These are phyloP conservation scores for Colletotrichum musicola DNA, from an alignment of 2,329 filamentous ascomycete species.

Conservation along the genomic window DNA sequence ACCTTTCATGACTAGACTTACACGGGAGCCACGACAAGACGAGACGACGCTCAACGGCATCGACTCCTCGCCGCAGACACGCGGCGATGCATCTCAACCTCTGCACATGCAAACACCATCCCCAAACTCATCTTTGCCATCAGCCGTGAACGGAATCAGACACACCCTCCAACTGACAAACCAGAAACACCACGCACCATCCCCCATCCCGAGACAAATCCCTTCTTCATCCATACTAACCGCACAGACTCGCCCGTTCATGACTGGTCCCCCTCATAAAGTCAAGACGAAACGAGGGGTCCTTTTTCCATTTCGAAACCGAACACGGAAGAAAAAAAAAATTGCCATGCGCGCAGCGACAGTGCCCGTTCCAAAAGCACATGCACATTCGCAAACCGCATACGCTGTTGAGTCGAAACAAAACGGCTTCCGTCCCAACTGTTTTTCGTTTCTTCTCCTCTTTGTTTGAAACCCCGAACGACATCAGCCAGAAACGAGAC, in stretches of 20 bases:
- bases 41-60: neutral
- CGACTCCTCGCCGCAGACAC: too few relatives aligned
- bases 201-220: neutral
- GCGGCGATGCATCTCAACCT: neutral
- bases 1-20: neutral
- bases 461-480: constrained; percentile 10
- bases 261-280: constrained; percentile 4
- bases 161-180: neutral
- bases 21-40: neutral
- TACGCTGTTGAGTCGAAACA: constrained; percentile 8
- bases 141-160: neutral
- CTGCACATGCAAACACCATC: neutral
- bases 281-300: constrained; percentile 1
- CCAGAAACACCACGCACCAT: neutral
- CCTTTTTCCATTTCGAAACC: neutral
- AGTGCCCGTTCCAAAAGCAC: too few relatives aligned
- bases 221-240: neutral
- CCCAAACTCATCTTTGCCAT: neutral
- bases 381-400: neutral
- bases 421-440: constrained; percentile 18
- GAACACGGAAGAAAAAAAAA: neutral
- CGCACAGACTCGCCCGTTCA: constrained; percentile 19
- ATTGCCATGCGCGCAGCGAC: too few relatives aligned
- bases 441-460: neutral
- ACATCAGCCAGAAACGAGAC: neutral